Percentiles rank a stretch among this genome's conserved stretches.
phyloP scores from a whole-genome alignment of 768 basidiomycete species.

The Tylopilus rubrobrunneus region DNA sequence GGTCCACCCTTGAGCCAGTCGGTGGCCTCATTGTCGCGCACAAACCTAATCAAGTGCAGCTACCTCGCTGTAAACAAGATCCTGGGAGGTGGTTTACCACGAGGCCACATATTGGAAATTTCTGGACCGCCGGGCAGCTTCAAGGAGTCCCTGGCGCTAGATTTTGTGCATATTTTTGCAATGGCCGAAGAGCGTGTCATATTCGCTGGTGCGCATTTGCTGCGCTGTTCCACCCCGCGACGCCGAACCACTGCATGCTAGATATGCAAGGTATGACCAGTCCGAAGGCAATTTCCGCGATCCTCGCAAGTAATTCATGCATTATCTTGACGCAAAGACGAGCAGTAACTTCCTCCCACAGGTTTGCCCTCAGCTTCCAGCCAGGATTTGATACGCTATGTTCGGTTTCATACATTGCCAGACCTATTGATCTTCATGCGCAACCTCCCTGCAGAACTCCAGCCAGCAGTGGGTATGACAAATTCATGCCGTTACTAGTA shows the following conservation, averaged over 20 bases:
- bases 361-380: constrained; percentile 39
- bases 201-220: constrained; percentile 51
- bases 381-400: constrained; percentile 23
- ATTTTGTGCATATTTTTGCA: constrained; percentile 47
- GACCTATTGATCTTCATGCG: constrained; percentile 59
- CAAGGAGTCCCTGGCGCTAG: constrained; percentile 53
- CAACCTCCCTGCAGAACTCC: constrained; percentile 46
- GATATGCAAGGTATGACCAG: constrained; percentile 49
- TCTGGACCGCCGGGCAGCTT: constrained; percentile 73
- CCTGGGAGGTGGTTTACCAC: constrained; percentile 58
- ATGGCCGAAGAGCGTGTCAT: constrained; percentile 50
- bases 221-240: neutral
- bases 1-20: constrained; percentile 48
- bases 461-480: constrained; percentile 42
- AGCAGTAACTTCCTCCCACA: constrained; percentile 22
- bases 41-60: constrained; percentile 16
- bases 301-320: constrained; percentile 22
- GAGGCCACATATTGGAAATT: constrained; percentile 64
- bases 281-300: constrained; percentile 33
- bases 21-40: constrained; percentile 41
- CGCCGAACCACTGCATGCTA: constrained; percentile 19
- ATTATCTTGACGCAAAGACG: constrained; percentile 6
- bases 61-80: constrained; percentile 54
- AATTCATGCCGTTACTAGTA: constrained; percentile 7
- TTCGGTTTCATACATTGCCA: constrained; percentile 41